Base-by-base conservation (phyloP, 31 red algal species). In the Porphyra umbilicalis region DNA sequence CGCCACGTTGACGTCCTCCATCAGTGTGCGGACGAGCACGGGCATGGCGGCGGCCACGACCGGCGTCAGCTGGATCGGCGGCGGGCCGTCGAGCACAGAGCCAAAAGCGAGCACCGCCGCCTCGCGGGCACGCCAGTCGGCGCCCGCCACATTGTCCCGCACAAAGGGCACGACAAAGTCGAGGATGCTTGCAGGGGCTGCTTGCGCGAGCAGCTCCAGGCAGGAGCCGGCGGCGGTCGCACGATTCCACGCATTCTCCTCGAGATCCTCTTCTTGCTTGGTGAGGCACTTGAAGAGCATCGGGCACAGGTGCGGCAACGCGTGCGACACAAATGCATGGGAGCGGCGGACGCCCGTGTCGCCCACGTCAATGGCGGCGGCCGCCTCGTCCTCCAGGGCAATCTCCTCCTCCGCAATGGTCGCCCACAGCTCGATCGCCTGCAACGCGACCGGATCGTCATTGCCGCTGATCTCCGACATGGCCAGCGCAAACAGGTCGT, bases 371-470 rank as follows among this genome's bases (percentile, higher is more conserved):
- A 75, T 71, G 25, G 75, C 81, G 68, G 91, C 68, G 35, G 92
- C 90, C 6, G 35, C 84, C 75, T 99, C 97, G 35, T 87, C 87
- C 34, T 85, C 46, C 36, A 92, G 85, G 29, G 80, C 78, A 75
- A 96, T 80, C 81, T 99, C 97, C 36, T 94, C 97, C 77, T 99
- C 97, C 42, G 97, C 93, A 75, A 99, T 89, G 4, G 97, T 94
- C 37, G 83, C 84, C 97, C 97, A 99, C 79, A 99, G 96, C 83
- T 99, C 97, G 79, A 99, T 99, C 37, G 90, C 97, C 78, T 99
- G 94, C 81, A 96, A 79, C 67, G 97, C 97, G 3, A 96, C 91
- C 9, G 83, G 77, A 39, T 99, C 97, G 34, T 82, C 77, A 39
- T 99, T 94, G 78, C 91, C 90, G 76, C 85, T 37, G 80, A 99